Base-by-base conservation (phyloP, 2,329 filamentous ascomycete genomes). In the Purpureocillium takamizusanense region DNA sequence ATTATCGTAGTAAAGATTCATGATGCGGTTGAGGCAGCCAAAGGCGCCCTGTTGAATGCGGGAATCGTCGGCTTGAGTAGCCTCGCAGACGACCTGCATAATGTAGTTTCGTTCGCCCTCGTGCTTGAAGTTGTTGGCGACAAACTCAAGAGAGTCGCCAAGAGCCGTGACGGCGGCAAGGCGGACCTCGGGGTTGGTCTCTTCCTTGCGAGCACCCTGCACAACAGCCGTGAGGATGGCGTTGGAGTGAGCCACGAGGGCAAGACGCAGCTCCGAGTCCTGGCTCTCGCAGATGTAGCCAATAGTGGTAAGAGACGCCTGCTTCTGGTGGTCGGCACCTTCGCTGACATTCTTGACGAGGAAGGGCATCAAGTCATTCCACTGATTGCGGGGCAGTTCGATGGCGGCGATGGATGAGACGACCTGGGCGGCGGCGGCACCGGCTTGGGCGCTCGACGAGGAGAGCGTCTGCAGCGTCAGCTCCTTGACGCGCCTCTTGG, bases 21-120 rank as follows among this genome's bases (percentile, higher is more conserved):
- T 98, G 63, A 98, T 97, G 55, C 92, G 81, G 76, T 98, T 98
- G 51, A 98, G 70, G 62, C 92, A 97, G 53, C 92, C 92, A 60
- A 95, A 98, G 32, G 92, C 86, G 44, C 88, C 89, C 60, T 95
- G 87, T 65, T 97, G 89, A 62, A 98, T 94, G 57, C 88, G 79
- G 42, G 76, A 78, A 62, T 98, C 92, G 1, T 84, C 74, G 51
- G 90, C 88, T 68, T 98, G 92, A 39, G 92, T 98, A 52, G 92
- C 92, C 71, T 98, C 92, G 67, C 92, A 98, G 55, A 98, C 87
- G 49, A 98, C 92, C 70, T 98, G 92, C 92, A 98, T 98, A 58
- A 98, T 98, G 72, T 97, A 98, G 70, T 98, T 98, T 51, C 92
- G 83, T 74, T 98, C 92, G 54, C 90, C 92, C 66, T 98, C 92